phyloP scores from a whole-genome alignment of 345 rosid species.

The Schrenkiella parvula region DNA sequence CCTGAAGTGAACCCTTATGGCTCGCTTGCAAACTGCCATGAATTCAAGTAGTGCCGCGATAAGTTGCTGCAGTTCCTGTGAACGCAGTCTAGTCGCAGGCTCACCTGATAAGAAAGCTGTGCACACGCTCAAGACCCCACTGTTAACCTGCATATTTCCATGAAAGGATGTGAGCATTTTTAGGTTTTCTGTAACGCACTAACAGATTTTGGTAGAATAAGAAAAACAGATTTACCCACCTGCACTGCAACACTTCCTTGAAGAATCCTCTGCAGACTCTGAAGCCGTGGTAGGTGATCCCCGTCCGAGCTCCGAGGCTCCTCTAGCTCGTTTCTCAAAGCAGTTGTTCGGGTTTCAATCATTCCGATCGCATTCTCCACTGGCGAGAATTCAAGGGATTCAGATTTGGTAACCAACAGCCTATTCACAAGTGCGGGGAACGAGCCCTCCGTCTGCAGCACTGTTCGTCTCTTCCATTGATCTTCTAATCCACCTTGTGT shows the following conservation, averaged over 20 bases:
- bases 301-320: constrained; percentile 99
- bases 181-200: neutral
- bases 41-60: constrained; percentile 96
- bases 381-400: constrained; percentile 95
- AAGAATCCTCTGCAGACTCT: constrained; percentile 95
- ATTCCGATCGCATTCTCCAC: constrained; percentile 99
- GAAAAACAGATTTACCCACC: constrained; percentile 37
- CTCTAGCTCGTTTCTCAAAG: constrained; percentile 87
- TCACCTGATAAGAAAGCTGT: constrained; percentile 97
- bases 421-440: constrained; percentile 96
- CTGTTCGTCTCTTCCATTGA: constrained; percentile 98
- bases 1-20: constrained; percentile 88
- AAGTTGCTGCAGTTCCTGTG: constrained; percentile 94
- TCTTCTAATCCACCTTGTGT: constrained; percentile 98
- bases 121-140: constrained; percentile 97
- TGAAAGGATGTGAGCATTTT: neutral
- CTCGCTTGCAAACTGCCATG: constrained; percentile 99
- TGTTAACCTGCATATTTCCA: constrained; percentile 71
- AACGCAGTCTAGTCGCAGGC: constrained; percentile 93
- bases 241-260: constrained; percentile 99
- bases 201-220: neutral
- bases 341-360: constrained; percentile 97
- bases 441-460: constrained; percentile 90
- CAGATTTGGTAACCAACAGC: constrained; percentile 83
- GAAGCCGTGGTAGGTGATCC: constrained; percentile 93